Evolutionary conservation across 106 monocot genomes (phyloP).

Genomic region (Chionographis japonica): DNA sequence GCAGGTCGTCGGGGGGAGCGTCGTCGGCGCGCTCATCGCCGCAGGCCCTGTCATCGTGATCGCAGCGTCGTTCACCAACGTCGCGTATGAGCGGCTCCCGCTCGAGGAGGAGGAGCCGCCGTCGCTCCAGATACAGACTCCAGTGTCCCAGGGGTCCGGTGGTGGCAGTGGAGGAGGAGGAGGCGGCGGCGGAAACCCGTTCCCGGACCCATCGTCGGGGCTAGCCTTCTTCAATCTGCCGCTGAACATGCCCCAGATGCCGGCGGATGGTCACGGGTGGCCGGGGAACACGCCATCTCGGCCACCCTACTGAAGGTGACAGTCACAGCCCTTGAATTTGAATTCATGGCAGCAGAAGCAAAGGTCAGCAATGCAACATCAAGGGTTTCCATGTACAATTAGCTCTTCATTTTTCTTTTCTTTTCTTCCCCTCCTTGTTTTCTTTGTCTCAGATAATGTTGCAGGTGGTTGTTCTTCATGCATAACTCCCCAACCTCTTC

Average conservation of each 20-base stretch:
- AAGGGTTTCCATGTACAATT: too few relatives aligned
- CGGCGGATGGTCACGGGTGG: slow-evolving; percentile 49
- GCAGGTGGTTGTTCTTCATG: too few relatives aligned
- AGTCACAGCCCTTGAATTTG: background rate
- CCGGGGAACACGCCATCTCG: slow-evolving; percentile 8
- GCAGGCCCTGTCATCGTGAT: slow-evolving; percentile 33
- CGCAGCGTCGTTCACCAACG: slow-evolving; percentile 35
- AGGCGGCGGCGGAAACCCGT: background rate
- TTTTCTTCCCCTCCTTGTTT: too few relatives aligned
- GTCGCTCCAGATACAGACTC: slow-evolving; percentile 10
- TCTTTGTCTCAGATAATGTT: too few relatives aligned
- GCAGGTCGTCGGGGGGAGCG: slow-evolving; percentile 37
- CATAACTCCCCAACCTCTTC: too few relatives aligned
- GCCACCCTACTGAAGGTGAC: slow-evolving; percentile 15
- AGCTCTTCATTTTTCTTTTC: too few relatives aligned
- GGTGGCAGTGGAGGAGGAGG: slow-evolving; percentile 1
- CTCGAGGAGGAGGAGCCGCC: slow-evolving; percentile 30
- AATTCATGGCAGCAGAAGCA: background rate
- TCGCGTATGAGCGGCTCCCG: slow-evolving; percentile 38
- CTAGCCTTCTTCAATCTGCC: slow-evolving; percentile 50
- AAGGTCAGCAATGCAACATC: too few relatives aligned
- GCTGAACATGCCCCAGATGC: slow-evolving; percentile 22
- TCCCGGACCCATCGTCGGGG: slow-evolving; percentile 42
- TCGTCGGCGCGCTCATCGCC: slow-evolving; percentile 28
- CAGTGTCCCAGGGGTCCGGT: background rate